Evolutionary conservation across 176 grass and related monocot genomes (phyloP).

Genomic region (Phoenix dactylifera): DNA sequence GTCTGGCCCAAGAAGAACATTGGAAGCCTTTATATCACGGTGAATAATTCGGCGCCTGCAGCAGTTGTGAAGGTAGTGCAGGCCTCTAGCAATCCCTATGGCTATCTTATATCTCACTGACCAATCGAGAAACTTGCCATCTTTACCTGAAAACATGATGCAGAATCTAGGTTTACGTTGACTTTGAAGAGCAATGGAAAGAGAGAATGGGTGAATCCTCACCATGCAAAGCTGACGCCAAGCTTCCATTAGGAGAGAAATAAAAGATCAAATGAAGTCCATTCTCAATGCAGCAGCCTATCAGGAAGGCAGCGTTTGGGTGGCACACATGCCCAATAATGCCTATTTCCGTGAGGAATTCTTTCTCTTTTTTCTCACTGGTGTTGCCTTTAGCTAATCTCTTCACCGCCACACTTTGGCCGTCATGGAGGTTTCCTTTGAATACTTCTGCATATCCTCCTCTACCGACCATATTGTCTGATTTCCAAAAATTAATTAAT

Average conservation of each 20-base stretch:
- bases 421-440: not conserved
- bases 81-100: not conserved
- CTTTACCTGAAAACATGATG: constrained; percentile 42
- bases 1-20: not conserved
- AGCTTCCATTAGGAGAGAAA: constrained; percentile 55
- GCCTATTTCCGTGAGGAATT: constrained; percentile 74
- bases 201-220: constrained; percentile 8
- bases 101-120: constrained; percentile 44
- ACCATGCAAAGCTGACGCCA: constrained; percentile 76
- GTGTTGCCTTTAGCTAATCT: constrained; percentile 42
- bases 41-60: constrained; percentile 14
- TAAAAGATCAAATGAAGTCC: constrained; percentile 70
- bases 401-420: not conserved
- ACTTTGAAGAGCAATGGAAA: no score
- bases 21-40: constrained; percentile 71
- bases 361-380: constrained; percentile 69
- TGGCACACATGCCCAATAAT: constrained; percentile 90
- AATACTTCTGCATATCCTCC: not conserved
- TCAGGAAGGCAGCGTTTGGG: constrained; percentile 73
- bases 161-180: not conserved
- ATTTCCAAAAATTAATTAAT: constrained; percentile 1
- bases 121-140: constrained; percentile 54
- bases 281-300: constrained; percentile 91
- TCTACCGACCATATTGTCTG: not conserved
- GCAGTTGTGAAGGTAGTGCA: not conserved